Percentiles rank a stretch among this genome's conserved stretches.
phyloP scores from a whole-genome alignment of 2,329 filamentous ascomycete species.

The Corynespora cassiicola region DNA sequence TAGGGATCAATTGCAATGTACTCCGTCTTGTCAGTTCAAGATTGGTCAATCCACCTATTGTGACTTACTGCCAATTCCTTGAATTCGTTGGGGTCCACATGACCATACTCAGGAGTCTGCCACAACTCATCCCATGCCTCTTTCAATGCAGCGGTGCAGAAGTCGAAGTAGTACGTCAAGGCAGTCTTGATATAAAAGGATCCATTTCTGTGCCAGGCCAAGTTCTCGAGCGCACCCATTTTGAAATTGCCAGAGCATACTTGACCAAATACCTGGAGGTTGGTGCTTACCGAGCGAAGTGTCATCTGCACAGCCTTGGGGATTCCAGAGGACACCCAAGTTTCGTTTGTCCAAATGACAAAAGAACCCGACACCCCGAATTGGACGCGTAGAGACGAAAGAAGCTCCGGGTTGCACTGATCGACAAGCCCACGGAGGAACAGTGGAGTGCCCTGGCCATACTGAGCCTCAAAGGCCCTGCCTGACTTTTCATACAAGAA shows the following conservation, averaged over 20 bases:
- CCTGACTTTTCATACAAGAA: conserved; percentile 28
- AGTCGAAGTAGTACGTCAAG: conserved; percentile 16
- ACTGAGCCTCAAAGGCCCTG: too few species aligned
- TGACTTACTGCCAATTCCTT: conserved; percentile 27
- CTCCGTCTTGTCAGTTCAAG: conserved; percentile 21
- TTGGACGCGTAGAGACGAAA: conserved; percentile 26
- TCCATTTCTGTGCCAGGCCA: conserved; percentile 28
- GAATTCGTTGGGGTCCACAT: conserved; percentile 4
- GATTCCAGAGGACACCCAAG: conserved; percentile 25
- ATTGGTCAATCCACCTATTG: too few species aligned
- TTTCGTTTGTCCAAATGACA: conserved; percentile 24
- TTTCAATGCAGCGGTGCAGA: conserved; percentile 8
- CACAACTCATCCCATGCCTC: conserved; percentile 27
- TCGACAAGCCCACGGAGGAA: too few species aligned
- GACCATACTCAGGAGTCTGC: conserved; percentile 3
- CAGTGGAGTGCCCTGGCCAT: conserved; percentile 20
- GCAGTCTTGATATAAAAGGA: conserved; percentile 25
- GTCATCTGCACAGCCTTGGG: too few species aligned
- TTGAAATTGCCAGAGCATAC: conserved; percentile 23
- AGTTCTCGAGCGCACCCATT: conserved; percentile 10
- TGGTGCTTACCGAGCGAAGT: too few species aligned
- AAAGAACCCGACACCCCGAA: conserved; percentile 30
- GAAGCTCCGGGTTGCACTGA: too few species aligned
- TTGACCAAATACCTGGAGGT: too few species aligned
- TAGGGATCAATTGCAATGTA: conserved; percentile 29